phyloP scores from a whole-genome alignment of 75 land plant genomes.

The Chamaecyparis obtusa region DNA sequence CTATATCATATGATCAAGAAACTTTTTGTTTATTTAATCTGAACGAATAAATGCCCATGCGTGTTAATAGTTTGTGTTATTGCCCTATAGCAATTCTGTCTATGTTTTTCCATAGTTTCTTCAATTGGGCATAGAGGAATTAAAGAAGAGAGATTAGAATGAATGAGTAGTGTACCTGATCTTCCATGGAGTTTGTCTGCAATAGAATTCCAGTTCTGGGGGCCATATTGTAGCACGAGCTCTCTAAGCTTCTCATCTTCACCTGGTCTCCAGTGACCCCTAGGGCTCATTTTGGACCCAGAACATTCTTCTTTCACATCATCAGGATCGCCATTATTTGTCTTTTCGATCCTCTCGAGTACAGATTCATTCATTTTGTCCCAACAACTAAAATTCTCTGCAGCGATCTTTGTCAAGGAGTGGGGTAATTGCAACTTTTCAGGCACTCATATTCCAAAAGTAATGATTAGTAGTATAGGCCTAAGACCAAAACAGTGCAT shows the following conservation, averaged over 20 bases:
- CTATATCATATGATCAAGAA: no score
- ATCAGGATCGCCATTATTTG: neutral
- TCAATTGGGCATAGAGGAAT: neutral
- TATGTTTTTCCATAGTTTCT: no score
- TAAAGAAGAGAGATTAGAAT: neutral
- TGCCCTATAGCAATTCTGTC: no score
- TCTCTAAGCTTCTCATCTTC: constrained; percentile 40
- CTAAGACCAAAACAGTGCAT: neutral
- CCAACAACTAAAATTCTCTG: neutral
- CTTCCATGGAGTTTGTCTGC: constrained; percentile 37
- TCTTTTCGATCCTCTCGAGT: neutral
- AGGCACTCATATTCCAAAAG: neutral
- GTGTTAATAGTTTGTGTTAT: no score
- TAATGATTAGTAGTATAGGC: neutral
- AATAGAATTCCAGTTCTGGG: constrained; percentile 61
- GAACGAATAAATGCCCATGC: no score
- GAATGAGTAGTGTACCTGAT: neutral
- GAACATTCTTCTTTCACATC: neutral
- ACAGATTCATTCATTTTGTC: constrained; percentile 9
- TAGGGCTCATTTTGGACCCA: constrained; percentile 26
- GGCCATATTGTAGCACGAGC: constrained; percentile 39
- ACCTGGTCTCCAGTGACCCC: constrained; percentile 42
- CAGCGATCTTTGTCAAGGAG: neutral
- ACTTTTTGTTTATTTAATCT: no score
- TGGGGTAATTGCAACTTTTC: neutral